A percentile compares a stretch with the other conserved stretches of the same genome.
Evolutionary conservation across 2,329 filamentous ascomycete genomes (phyloP).

Genomic region (Aspergillus sp.): DNA sequence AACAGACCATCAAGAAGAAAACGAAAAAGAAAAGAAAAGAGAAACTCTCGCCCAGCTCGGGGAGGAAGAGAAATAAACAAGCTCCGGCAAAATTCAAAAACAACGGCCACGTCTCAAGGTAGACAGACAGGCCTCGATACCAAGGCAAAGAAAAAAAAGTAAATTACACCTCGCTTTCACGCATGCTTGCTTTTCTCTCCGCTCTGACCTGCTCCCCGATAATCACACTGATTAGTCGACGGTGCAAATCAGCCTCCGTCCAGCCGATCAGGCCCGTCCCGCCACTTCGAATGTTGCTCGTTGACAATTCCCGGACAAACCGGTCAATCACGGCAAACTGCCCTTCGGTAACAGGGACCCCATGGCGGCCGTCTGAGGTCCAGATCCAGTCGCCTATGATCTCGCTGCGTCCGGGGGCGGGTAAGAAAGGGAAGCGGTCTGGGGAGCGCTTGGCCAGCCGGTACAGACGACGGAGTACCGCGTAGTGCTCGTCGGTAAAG

Average conservation of each 20-base stretch:
- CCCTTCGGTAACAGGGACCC: conserved; percentile 34
- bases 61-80: no score
- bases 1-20: no score
- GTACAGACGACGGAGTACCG: conserved; percentile 31
- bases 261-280: conserved; percentile 34
- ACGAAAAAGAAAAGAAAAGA: no score
- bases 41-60: no score
- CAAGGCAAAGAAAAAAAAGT: neutral
- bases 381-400: conserved; percentile 38
- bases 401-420: conserved; percentile 26
- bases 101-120: neutral
- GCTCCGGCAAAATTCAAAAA: no score
- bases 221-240: conserved; percentile 39
- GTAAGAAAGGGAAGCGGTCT: conserved; percentile 30
- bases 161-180: conserved; percentile 5
- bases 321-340: conserved; percentile 37
- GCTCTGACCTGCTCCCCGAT: conserved; percentile 40
- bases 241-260: conserved; percentile 38
- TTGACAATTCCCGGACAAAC: conserved; percentile 31
- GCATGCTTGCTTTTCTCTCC: conserved; percentile 27
- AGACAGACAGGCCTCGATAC: no score
- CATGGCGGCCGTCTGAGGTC: conserved; percentile 34
- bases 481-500: conserved; percentile 36
- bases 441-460: conserved; percentile 30
- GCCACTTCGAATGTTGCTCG: conserved; percentile 27